Evolutionary conservation across 331 rosid genomes (phyloP).

Genomic region (Stylosanthes scabra): DNA sequence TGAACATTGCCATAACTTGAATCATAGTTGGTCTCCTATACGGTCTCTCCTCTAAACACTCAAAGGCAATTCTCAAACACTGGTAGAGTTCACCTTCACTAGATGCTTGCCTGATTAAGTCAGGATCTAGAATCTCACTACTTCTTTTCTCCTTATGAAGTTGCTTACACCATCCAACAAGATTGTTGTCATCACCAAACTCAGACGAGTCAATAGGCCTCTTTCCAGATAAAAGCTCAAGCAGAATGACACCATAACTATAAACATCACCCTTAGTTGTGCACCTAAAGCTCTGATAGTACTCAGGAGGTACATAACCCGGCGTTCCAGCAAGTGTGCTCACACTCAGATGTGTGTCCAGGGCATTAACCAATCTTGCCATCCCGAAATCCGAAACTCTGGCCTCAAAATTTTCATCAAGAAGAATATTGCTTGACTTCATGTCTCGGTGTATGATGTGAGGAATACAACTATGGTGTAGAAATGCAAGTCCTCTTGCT

Average conservation of each 20-base stretch:
- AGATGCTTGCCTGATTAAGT: slow-evolving; percentile 49
- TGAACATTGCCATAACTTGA: slow-evolving; percentile 81
- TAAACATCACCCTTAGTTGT: slow-evolving; percentile 85
- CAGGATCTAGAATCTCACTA: slow-evolving; percentile 65
- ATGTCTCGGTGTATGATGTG: slow-evolving; percentile 86
- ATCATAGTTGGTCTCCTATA: slow-evolving; percentile 80
- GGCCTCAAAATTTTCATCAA: slow-evolving; percentile 80
- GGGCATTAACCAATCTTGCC: slow-evolving; percentile 82
- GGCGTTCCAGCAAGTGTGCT: slow-evolving; percentile 92
- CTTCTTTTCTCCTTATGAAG: slow-evolving; percentile 62
- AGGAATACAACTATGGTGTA: slow-evolving; percentile 83
- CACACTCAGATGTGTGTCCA: slow-evolving; percentile 81
- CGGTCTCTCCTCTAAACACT: slow-evolving; percentile 75
- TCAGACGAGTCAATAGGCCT: slow-evolving; percentile 65
- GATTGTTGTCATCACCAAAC: slow-evolving; percentile 84
- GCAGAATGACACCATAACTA: slow-evolving; percentile 76
- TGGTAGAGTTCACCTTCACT: slow-evolving; percentile 58
- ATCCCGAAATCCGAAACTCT: slow-evolving; percentile 86
- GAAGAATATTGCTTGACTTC: slow-evolving; percentile 87
- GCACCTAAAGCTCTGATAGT: slow-evolving; percentile 87
- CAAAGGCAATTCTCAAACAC: slow-evolving; percentile 69
- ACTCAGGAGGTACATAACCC: slow-evolving; percentile 87
- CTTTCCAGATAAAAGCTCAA: slow-evolving; percentile 80
- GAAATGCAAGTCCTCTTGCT: slow-evolving; percentile 88
- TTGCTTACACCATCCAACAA: slow-evolving; percentile 86